These are phyloP conservation scores for Fusarium mangiferae DNA, from an alignment of 2,329 filamentous ascomycete species.

Conservation along the genomic window DNA sequence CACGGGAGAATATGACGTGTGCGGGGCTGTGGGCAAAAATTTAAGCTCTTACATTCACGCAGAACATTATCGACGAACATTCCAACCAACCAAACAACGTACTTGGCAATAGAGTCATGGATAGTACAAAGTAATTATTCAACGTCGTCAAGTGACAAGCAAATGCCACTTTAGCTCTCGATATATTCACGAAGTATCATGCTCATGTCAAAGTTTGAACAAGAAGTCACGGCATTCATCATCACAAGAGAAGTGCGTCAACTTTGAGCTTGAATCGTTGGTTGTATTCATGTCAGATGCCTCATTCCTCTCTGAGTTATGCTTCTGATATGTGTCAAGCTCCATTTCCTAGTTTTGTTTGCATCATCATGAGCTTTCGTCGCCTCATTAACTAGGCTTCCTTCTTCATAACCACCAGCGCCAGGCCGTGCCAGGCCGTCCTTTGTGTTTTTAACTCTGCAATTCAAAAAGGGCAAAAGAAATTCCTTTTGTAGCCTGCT, in stretches of 20 bases:
- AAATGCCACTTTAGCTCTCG: neutral
- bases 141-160: neutral
- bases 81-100: neutral
- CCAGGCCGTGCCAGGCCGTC: slow-evolving; percentile 40
- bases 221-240: neutral
- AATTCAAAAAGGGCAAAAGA: slow-evolving; percentile 43
- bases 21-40: neutral
- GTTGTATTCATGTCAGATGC: slow-evolving; percentile 26
- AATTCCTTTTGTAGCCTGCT: slow-evolving; percentile 33
- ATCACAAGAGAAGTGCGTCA: neutral
- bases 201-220: neutral
- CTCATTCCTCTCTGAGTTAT: neutral
- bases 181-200: neutral
- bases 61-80: neutral
- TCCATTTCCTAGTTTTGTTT: slow-evolving; percentile 29
- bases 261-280: slow-evolving; percentile 25
- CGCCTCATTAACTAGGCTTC: slow-evolving; percentile 36
- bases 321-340: slow-evolving; percentile 24
- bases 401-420: slow-evolving; percentile 34
- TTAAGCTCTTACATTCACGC: neutral
- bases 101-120: neutral
- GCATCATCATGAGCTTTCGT: slow-evolving; percentile 30
- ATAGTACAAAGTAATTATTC: neutral
- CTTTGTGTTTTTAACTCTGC: slow-evolving; percentile 25
- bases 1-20: neutral